These are phyloP conservation scores for Lactarius hengduanensis DNA, from an alignment of 768 basidiomycete genomes.

Conservation along the genomic window DNA sequence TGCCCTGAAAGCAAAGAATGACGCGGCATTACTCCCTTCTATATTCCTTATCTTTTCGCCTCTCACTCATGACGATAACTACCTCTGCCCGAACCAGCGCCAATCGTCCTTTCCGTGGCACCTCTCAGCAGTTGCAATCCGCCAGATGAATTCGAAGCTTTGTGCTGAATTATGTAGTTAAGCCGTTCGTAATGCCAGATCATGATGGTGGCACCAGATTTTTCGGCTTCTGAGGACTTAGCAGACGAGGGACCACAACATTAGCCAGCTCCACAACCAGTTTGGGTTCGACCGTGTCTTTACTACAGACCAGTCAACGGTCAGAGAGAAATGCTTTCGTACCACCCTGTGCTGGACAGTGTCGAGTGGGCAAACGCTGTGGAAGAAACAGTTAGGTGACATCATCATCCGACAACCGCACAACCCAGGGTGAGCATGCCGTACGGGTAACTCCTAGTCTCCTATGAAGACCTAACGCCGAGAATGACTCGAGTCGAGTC, in stretches of 20 bases:
- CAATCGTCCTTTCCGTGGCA: conserved; percentile 51
- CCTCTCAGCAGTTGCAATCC: conserved; percentile 71
- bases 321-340: background rate
- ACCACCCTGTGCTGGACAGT: background rate
- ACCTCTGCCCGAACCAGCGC: too few relatives aligned
- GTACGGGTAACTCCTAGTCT: too few relatives aligned
- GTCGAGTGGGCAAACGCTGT: background rate
- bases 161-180: conserved; percentile 50
- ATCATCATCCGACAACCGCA: background rate
- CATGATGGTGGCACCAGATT: conserved; percentile 73
- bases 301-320: background rate
- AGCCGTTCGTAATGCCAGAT: conserved; percentile 69
- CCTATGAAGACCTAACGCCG: background rate
- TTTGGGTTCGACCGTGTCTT: background rate
- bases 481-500: background rate
- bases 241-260: conserved; percentile 79
- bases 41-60: too few relatives aligned
- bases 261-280: background rate
- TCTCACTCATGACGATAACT: too few relatives aligned
- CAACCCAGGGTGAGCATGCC: background rate
- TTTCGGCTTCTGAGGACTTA: conserved; percentile 33
- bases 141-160: conserved; percentile 46
- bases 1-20: conserved; percentile 45
- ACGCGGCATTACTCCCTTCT: conserved; percentile 62
- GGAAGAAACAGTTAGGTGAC: background rate